These are phyloP conservation scores for Mimosa pudica DNA, from an alignment of 306 rosid species.

Conservation along the genomic window DNA sequence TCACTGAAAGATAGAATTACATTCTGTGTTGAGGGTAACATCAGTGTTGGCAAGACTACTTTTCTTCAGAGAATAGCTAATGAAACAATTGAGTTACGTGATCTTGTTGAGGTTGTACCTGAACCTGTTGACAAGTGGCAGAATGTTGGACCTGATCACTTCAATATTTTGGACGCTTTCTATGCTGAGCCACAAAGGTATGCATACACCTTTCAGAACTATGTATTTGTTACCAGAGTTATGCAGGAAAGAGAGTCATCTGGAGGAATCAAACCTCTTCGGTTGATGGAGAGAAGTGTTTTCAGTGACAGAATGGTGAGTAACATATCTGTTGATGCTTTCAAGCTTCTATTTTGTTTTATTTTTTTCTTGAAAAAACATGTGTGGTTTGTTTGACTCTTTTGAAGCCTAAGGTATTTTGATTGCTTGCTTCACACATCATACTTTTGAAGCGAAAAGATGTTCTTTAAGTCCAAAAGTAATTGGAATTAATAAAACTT, in stretches of 20 bases:
- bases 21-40: slow-evolving; percentile 95
- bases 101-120: slow-evolving; percentile 97
- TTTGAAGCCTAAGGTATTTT: not conserved
- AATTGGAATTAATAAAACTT: slow-evolving; percentile 36
- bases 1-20: slow-evolving; percentile 73
- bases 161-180: slow-evolving; percentile 89
- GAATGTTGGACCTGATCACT: slow-evolving; percentile 94
- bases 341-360: not conserved
- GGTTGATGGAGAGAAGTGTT: slow-evolving; percentile 98
- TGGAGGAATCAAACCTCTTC: slow-evolving; percentile 91
- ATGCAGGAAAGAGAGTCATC: slow-evolving; percentile 99
- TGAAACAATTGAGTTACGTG: slow-evolving; percentile 87
- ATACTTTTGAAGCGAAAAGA: not conserved
- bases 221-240: slow-evolving; percentile 90
- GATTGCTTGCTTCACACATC: slow-evolving; percentile 1
- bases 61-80: slow-evolving; percentile 93
- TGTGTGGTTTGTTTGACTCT: not conserved
- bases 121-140: slow-evolving; percentile 96
- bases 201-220: slow-evolving; percentile 99
- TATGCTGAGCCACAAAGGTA: slow-evolving; percentile 95
- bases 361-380: not conserved
- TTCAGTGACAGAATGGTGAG: slow-evolving; percentile 98
- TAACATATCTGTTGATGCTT: slow-evolving; percentile 5
- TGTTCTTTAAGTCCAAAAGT: slow-evolving; percentile 7
- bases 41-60: slow-evolving; percentile 93